Evolutionary conservation across 1,284 basidiomycete genomes (phyloP), one percentile per base, ranked within the genome.

Genomic region (Malassezia nana): DNA sequence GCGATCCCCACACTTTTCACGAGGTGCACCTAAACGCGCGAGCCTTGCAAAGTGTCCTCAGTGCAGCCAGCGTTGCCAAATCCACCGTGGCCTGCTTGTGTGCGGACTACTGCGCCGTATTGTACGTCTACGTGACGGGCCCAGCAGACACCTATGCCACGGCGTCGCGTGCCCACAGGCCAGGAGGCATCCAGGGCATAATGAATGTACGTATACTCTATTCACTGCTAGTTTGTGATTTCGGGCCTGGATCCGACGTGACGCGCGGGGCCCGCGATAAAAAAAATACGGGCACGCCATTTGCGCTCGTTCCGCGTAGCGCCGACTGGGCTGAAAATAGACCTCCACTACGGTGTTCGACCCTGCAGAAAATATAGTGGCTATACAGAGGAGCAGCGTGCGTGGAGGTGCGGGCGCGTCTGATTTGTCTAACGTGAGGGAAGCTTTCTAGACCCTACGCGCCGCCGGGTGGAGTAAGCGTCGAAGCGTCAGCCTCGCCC

Each of bases 11-110:
- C 40, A 18, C 13, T 1, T 55, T 43, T 35, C 31, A 45, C 18
- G 46, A 55, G 25, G 53, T 55, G n/a, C 38, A 30, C 20, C 7
- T 55, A 10, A 50, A 38, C 22, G 50, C 46, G 41, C 46, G 42
- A 9, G 54, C 54, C 9, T 20, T 56, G n/a, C 54, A 46, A 35
- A 35, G 15, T 16, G 54, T 56, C 2, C 26, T 56, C 9, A 24
- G 20, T 29, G 40, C 42, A 8, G 30, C 48, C 6, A 7, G 28
- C 6, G 15, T 51, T 5, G 54, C 49, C n/a, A 51, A 51, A 20
- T 46, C 54, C 6, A 51, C 54, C 8, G 41, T 56, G 9, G 48
- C 49, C n/a, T 56, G 54, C 29, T 13, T 56, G 8, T 56, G 54
- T 20, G 7, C 48, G 4, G 49, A 22, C 6, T 43, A 46, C 22